These are phyloP conservation scores for Fusarium musae DNA, from an alignment of 2,329 filamentous ascomycete species.

Conservation along the genomic window DNA sequence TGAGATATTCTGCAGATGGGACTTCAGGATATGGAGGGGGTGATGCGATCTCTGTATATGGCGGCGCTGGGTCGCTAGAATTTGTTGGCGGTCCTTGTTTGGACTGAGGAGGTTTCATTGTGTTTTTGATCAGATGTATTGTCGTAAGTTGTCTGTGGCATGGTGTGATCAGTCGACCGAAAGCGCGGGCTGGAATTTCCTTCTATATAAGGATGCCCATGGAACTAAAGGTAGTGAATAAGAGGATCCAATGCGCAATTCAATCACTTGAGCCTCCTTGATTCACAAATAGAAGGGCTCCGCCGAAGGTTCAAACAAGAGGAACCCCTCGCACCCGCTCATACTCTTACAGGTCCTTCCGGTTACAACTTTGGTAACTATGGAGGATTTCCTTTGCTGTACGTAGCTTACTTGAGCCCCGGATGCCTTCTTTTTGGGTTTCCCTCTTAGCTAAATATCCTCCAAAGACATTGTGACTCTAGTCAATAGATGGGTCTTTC, in stretches of 20 bases:
- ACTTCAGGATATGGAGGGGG: accelerated
- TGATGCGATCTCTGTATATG: accelerated
- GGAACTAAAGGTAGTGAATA: not conserved
- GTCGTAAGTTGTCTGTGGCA: not conserved
- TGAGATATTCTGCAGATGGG: not conserved
- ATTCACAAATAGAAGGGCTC: not conserved
- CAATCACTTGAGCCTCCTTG: accelerated
- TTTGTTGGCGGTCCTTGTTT: accelerated
- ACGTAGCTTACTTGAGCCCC: accelerated
- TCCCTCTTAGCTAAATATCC: accelerated
- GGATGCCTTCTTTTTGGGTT: not conserved
- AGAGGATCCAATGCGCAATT: too few species aligned
- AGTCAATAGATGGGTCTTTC: not conserved
- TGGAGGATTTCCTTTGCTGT: not conserved
- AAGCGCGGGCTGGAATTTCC: not conserved
- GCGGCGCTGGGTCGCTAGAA: accelerated
- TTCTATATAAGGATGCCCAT: not conserved
- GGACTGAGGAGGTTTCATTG: accelerated
- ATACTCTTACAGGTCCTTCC: accelerated
- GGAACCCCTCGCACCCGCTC: accelerated
- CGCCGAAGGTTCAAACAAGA: accelerated
- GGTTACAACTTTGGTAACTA: not conserved
- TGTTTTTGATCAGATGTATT: not conserved
- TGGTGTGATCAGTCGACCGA: not conserved
- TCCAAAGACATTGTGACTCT: not conserved